Evolutionary conservation across 2,329 filamentous ascomycete species (phyloP).

Genomic region (Pyrenophora seminiperda): DNA sequence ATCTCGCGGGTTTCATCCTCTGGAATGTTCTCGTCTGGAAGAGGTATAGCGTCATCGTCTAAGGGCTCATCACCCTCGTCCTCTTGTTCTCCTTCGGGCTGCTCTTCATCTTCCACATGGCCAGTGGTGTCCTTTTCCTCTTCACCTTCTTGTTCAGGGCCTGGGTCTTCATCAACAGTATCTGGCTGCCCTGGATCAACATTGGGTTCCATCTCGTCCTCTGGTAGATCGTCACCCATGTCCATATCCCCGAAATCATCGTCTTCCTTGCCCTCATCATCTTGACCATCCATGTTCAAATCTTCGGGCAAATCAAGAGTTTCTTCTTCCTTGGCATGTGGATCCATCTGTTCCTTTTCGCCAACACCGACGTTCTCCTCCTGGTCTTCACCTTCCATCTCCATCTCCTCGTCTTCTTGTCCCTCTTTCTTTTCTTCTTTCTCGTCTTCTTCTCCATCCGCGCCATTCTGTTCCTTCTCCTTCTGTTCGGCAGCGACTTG

Average conservation of each 20-base stretch:
- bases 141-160: slow-evolving; percentile 40
- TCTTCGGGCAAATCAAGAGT: slow-evolving; percentile 85
- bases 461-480: slow-evolving; percentile 55
- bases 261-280: slow-evolving; percentile 61
- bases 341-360: slow-evolving; percentile 69
- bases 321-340: slow-evolving; percentile 80
- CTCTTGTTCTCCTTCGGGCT: slow-evolving; percentile 54
- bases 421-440: slow-evolving; percentile 67
- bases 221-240: slow-evolving; percentile 43
- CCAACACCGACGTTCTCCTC: slow-evolving; percentile 68
- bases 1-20: slow-evolving; percentile 53
- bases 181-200: slow-evolving; percentile 39
- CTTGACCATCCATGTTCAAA: slow-evolving; percentile 77
- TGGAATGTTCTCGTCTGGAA: slow-evolving; percentile 59
- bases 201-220: slow-evolving; percentile 41
- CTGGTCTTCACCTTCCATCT: slow-evolving; percentile 64
- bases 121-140: slow-evolving; percentile 44
- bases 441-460: slow-evolving; percentile 66
- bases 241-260: slow-evolving; percentile 44
- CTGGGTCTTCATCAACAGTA: slow-evolving; percentile 42
- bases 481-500: slow-evolving; percentile 55
- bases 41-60: slow-evolving; percentile 44
- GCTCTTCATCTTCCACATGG: slow-evolving; percentile 46
- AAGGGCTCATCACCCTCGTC: slow-evolving; percentile 56
- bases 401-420: slow-evolving; percentile 59